phyloP scores from a whole-genome alignment of 2,329 filamentous ascomycete species.

The Cladosporium colombiae region DNA sequence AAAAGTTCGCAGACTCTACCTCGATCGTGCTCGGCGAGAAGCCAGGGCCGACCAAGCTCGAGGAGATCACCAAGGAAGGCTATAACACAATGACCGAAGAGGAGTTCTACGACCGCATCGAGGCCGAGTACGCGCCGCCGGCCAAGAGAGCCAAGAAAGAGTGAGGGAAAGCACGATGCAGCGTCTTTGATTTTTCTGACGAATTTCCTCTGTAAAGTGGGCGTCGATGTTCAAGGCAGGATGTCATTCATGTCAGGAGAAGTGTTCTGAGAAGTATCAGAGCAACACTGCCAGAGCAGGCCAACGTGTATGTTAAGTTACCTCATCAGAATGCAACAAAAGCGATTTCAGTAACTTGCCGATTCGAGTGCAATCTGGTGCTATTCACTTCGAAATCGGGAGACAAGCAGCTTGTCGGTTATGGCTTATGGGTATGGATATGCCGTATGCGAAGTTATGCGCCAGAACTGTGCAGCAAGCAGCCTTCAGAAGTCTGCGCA shows the following conservation, averaged over 20 bases:
- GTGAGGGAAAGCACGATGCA: neutral
- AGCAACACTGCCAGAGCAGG: neutral
- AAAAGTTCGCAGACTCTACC: slow-evolving; percentile 22
- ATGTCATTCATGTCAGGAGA: neutral
- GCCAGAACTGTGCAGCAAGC: neutral
- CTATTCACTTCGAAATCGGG: neutral
- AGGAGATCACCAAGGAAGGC: slow-evolving; percentile 25
- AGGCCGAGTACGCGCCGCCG: slow-evolving; percentile 3
- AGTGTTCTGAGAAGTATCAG: neutral
- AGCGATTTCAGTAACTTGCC: neutral
- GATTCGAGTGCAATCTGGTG: neutral
- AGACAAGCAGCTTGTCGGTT: neutral
- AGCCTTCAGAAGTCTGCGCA: neutral
- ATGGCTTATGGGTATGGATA: neutral
- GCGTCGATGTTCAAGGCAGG: neutral
- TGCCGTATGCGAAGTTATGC: neutral
- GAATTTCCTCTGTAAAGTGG: neutral
- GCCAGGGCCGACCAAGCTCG: slow-evolving; percentile 27
- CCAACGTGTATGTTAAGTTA: neutral
- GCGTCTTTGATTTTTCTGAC: neutral
- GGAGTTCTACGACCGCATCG: slow-evolving; percentile 24
- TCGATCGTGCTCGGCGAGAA: slow-evolving; percentile 22
- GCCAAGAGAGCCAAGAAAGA: slow-evolving; percentile 21
- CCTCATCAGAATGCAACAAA: neutral
- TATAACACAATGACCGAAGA: slow-evolving; percentile 23